A percentile compares a stretch with the other conserved stretches of the same genome.
These are phyloP conservation scores for Kuraishia molischiana DNA, from an alignment of 805 yeast species.

Conservation along the genomic window DNA sequence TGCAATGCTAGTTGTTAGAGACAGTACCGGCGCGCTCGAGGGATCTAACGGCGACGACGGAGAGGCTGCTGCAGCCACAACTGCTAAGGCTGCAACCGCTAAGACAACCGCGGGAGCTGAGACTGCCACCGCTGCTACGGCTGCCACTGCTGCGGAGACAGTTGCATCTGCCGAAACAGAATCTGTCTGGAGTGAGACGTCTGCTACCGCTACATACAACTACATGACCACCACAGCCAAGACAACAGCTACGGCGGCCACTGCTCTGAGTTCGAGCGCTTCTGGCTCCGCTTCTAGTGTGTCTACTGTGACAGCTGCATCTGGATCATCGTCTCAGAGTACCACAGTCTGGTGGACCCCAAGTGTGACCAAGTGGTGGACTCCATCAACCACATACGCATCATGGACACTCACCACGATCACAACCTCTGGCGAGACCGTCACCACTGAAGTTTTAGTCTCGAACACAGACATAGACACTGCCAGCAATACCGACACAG, in stretches of 20 bases:
- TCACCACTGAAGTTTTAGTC: not conserved
- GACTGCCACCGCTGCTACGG: not conserved
- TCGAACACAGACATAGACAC: not conserved
- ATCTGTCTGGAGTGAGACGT: no score
- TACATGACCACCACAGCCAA: no score
- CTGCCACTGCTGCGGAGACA: not conserved
- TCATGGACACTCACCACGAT: not conserved
- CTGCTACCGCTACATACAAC: no score
- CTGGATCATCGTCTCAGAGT: slow-evolving; percentile 6
- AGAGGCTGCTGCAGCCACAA: not conserved
- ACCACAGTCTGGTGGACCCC: slow-evolving; percentile 22
- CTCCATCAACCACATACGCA: slow-evolving; percentile 7
- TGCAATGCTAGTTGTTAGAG: not conserved
- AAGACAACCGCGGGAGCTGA: not conserved
- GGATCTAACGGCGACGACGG: not conserved
- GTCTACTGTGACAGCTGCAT: not conserved
- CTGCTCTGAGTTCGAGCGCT: no score
- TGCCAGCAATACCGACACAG: not conserved
- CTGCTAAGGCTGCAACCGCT: not conserved
- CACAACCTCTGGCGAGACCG: not conserved
- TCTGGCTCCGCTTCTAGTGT: no score
- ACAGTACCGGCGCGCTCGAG: not conserved
- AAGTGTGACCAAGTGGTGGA: slow-evolving; percentile 5
- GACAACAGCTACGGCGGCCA: no score
- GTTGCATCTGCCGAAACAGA: no score